A percentile compares a stretch with the other conserved stretches of the same genome.
Conservation (phyloP, 2,329 filamentous ascomycete species). For the Botrytis paeoniae region DNA sequence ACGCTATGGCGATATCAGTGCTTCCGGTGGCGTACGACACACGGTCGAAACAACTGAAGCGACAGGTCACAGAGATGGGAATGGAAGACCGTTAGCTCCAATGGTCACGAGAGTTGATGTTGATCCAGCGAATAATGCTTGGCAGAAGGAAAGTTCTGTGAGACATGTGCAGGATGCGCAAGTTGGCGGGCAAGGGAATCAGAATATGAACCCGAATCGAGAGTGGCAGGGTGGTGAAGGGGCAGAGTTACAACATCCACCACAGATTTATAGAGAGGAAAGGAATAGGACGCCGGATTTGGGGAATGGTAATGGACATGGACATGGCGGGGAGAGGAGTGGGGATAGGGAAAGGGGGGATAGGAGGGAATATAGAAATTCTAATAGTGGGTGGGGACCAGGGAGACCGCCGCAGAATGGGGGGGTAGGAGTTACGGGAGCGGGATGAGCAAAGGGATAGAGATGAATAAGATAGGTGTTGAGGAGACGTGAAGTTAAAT, state of each 20-base stretch:
- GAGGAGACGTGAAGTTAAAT: not conserved
- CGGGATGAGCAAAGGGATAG: slow-evolving; percentile 25
- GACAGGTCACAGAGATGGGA: slow-evolving; percentile 49
- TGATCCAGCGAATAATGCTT: slow-evolving; percentile 72
- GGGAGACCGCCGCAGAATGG: slow-evolving; percentile 36
- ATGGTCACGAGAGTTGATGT: slow-evolving; percentile 73
- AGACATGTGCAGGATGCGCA: slow-evolving; percentile 68
- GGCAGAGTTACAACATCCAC: slow-evolving; percentile 32
- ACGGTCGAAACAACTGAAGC: slow-evolving; percentile 56
- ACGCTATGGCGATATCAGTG: slow-evolving; percentile 76
- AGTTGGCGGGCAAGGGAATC: slow-evolving; percentile 31
- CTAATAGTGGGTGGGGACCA: slow-evolving; percentile 36
- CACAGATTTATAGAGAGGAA: slow-evolving; percentile 29
- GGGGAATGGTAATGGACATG: slow-evolving; percentile 30
- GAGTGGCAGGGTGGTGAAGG: slow-evolving; percentile 42
- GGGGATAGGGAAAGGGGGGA: slow-evolving; percentile 1
- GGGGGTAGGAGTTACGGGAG: slow-evolving; percentile 37
- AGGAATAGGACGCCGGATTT: slow-evolving; percentile 36
- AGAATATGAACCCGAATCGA: slow-evolving; percentile 50
- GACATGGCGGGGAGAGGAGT: slow-evolving; percentile 17
- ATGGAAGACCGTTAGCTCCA: slow-evolving; percentile 46
- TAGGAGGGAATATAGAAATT: slow-evolving; percentile 32
- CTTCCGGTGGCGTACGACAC: slow-evolving; percentile 52
- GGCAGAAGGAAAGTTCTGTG: slow-evolving; percentile 81
- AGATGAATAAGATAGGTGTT: not conserved